Base-by-base conservation (phyloP, 2,329 filamentous ascomycete genomes). In the Emergomyces orientalis region DNA sequence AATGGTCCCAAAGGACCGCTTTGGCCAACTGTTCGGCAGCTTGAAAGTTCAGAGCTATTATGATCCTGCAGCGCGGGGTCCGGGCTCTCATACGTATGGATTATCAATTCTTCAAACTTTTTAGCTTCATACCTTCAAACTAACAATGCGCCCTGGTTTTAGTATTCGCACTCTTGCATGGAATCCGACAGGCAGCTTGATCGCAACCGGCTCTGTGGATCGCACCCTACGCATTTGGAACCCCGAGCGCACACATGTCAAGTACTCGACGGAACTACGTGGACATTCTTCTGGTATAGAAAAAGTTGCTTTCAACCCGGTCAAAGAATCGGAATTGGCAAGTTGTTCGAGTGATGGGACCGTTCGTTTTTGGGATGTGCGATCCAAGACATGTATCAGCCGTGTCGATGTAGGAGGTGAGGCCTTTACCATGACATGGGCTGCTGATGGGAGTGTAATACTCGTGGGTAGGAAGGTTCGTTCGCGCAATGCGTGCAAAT, bases 161-260 rank as follows among this genome's bases (percentile, higher is more conserved):
- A 91, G 88, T 66, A 81, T 95, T 63, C 86, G 89, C 49, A 88
- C 88, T 1, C 87, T 97, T 67, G 87, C 89, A 47, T 97, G 93
- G 93, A 96, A 93, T 67, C 90, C 92, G 0, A 80, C 90, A 0
- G 91, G 93, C 41, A 88, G 85, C 9, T 80, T 94, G 64, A 86
- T 97, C 65, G 93, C 93, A 0, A 95, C 92, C 0, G 91, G 91
- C 2, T 89, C 90, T 2, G 90, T 93, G 9, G 89, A 97, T 76
- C 92, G 93, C 61, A 87, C 87, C 0, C 81, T 99, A 54, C 88
- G 91, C n/a, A 86, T 99, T 67, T 99, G 94, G 93, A 96, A 99
- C 66, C 79, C 79, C 0, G 79, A 81, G 63, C 76, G 78, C 61
- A 75, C 79, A 22, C 71, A 74, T 64, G 73, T 75, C 32, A 75